Base-by-base conservation (phyloP, 2,329 filamentous ascomycete species). In the Botrytis aclada region DNA sequence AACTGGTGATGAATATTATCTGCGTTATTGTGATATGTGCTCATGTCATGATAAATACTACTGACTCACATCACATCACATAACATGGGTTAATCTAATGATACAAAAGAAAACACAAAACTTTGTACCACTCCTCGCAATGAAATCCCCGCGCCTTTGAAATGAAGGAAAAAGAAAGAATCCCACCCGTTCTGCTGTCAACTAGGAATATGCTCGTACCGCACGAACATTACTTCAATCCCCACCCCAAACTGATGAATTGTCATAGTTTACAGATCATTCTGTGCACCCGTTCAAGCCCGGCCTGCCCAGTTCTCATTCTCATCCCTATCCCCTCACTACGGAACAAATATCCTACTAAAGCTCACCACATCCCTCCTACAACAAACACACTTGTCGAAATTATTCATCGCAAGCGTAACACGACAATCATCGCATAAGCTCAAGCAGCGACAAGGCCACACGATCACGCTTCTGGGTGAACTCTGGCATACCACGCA, bases 361-460 rank as follows among this genome's bases (percentile, higher is more conserved):
- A 97, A 98, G 71, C 95, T 96, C 72, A 90, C 89, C 43, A 98
- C 94, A 78, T 96, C 92, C 72, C 93, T 89, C 69, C 96, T 88
- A 82, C 96, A 98, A 79, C 95, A 98, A 56, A 98, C 95, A 81
- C 96, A 99, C 80, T 93, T 97, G 76, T 95, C 93, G 81, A 97
- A 98, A 81, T 98, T 98, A 81, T 98, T 97, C 90, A 97, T 95
- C 5, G 96, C 96, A 75, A 98, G 86, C 61, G 93, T 95, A 51
- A 98, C 93, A 45, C 96, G 88, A 81, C 96, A 98, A 77, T 98
- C 96, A 81, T 99, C 96, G 81, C 96, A 98, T 20, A 98, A 86
- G 77, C 93, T 95, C 73, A 99, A 86, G 81, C 96, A 99, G 3
- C 96, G 92, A 81, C 96, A 99, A 0, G 96, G 96, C 96, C 96